These are phyloP conservation scores for Narthecium ossifragum DNA, from an alignment of 106 monocot genomes.

Conservation along the genomic window DNA sequence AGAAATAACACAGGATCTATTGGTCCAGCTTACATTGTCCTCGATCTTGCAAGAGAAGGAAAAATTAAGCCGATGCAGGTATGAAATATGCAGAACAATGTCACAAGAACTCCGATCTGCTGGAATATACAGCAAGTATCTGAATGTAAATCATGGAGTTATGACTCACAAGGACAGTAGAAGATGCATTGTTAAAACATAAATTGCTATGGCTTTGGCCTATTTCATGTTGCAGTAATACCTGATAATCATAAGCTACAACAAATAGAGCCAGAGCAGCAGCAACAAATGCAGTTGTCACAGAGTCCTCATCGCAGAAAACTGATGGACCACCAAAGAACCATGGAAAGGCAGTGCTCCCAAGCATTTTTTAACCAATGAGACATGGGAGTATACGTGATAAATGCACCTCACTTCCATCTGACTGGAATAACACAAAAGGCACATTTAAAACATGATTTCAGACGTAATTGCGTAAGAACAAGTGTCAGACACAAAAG, in stretches of 20 bases:
- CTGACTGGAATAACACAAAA: slow-evolving; percentile 46
- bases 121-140: slow-evolving; percentile 15
- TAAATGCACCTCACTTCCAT: slow-evolving; percentile 76
- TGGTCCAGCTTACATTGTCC: slow-evolving; percentile 59
- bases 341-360: slow-evolving; percentile 79
- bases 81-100: slow-evolving; percentile 78
- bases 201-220: not conserved
- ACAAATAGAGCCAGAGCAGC: slow-evolving; percentile 48
- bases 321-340: slow-evolving; percentile 29
- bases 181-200: not conserved
- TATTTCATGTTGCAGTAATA: slow-evolving; percentile 2
- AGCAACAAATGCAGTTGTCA: slow-evolving; percentile 47
- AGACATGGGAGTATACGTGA: slow-evolving; percentile 83
- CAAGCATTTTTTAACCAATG: slow-evolving; percentile 90
- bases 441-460: too few species aligned
- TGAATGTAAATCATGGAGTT: not conserved
- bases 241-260: slow-evolving; percentile 97
- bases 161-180: not conserved
- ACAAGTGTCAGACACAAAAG: too few species aligned
- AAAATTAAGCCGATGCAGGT: slow-evolving; percentile 76
- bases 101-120: slow-evolving; percentile 68
- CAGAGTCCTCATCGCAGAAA: slow-evolving; percentile 49
- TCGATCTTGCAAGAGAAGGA: slow-evolving; percentile 78
- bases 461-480: too few species aligned
- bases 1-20: too few species aligned